Conservation (phyloP, 2,329 filamentous ascomycete genomes). For the Beauveria varroae region DNA sequence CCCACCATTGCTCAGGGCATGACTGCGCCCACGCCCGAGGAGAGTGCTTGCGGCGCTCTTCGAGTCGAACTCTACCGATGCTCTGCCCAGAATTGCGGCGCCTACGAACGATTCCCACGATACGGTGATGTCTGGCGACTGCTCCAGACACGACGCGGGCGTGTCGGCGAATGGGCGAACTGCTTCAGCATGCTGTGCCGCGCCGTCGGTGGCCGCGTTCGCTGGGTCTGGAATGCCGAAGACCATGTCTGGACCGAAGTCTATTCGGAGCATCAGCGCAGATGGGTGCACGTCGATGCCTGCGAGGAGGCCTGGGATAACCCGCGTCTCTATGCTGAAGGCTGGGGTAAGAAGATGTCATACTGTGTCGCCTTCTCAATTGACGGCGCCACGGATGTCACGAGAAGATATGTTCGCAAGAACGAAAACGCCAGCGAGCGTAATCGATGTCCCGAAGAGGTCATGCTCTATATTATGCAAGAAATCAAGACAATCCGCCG, state of each 20-base stretch:
- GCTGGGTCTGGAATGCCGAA: conserved; percentile 98
- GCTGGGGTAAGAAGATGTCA: conserved; percentile 93
- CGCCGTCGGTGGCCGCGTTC: conserved; percentile 79
- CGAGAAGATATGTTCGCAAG: conserved; percentile 63
- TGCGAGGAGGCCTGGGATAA: conserved; percentile 96
- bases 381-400: conserved; percentile 66
- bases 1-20: conserved; percentile 78
- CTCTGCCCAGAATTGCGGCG: conserved; percentile 64
- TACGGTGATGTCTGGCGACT: conserved; percentile 94
- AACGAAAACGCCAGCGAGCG: conserved; percentile 65
- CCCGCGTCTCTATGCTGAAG: conserved; percentile 83
- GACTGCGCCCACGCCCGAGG: conserved; percentile 79
- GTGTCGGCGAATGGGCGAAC: conserved; percentile 94
- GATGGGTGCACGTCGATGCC: conserved; percentile 95
- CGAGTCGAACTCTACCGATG: conserved; percentile 88
- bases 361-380: conserved; percentile 97
- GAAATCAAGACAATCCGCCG: conserved; percentile 84
- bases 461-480: conserved; percentile 82
- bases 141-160: conserved; percentile 76
- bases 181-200: conserved; percentile 98
- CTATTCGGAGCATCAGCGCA: conserved; percentile 85
- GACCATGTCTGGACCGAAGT: conserved; percentile 98
- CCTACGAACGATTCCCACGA: conserved; percentile 82
- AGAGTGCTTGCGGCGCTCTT: conserved; percentile 78
- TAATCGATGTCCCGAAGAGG: conserved; percentile 76